Base-by-base conservation (phyloP, 2,329 filamentous ascomycete genomes). In the Tolypocladium paradoxum region DNA sequence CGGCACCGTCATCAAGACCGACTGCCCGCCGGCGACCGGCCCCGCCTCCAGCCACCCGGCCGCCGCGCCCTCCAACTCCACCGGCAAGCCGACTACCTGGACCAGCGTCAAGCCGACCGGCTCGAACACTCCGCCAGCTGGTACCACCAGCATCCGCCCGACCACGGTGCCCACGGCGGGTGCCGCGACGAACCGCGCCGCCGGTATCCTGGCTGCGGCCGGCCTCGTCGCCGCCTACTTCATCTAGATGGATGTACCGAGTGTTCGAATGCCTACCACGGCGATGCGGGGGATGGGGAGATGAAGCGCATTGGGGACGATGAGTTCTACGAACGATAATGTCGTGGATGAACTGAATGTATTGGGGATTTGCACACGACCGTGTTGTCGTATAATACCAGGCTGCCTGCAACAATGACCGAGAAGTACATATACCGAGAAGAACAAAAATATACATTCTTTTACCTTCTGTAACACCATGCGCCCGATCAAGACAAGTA, bases 161-260 rank as follows among this genome's bases (percentile, higher is more conserved):
- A 45, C 27, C 20, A 40, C 40, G 27, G 20, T 31, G 20, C 64
- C 62, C 40, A 60, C 66, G 48, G 59, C 58, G 22, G 67, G 57
- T 47, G 63, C 65, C 12, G 61, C 57, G 31, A 55, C 58, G 54
- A 70, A 69, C 59, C 58, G 57, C 6, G 65, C 62, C 40, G 67
- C 66, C 33, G 53, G 47, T 7, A 24, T 49, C 31, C 16, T 72
- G 27, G 73, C 68, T 7, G 62, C 67, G 14, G 61, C 70, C 27
- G 75, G 72, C 24, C 54, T 73, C 34, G 58, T 69, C 11, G 73
- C 65, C 48, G 72, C 64, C 52, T 72, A 67, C 58, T 62, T 77
- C 54, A 54, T 77, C 51, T 78, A 70, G 70, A 49, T 24, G 12
- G 4, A 20, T 6, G 40, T 20, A 22, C 11, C 38, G 11, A 1